Conservation (phyloP, 106 monocot genomes). For the Dendrobium huoshanense region DNA sequence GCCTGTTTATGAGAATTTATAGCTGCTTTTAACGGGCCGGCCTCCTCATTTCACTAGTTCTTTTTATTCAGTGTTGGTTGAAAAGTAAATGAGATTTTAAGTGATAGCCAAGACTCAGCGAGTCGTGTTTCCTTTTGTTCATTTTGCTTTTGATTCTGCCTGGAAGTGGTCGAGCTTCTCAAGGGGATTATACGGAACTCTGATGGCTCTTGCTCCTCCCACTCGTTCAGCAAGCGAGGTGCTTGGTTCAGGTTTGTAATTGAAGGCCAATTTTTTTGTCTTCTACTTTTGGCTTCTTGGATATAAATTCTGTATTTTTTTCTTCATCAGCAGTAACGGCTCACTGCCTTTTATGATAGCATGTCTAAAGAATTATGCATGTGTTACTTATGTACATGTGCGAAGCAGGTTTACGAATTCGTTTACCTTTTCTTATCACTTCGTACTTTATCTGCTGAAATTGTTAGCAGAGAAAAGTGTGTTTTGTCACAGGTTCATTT, state of each 20-base stretch:
- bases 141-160: neutral
- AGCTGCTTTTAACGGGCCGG: neutral
- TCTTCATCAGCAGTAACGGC: neutral
- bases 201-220: neutral
- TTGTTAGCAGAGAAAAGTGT: neutral
- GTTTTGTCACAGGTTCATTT: neutral
- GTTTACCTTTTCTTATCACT: neutral
- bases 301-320: neutral
- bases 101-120: neutral
- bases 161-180: neutral
- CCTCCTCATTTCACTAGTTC: neutral
- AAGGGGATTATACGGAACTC: neutral
- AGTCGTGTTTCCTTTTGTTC: neutral
- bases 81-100: neutral
- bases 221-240: neutral
- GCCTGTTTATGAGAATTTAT: neutral
- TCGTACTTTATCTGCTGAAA: neutral
- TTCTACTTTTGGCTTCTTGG: neutral
- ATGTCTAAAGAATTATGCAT: too few species aligned
- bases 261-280: neutral
- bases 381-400: too few species aligned
- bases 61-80: neutral
- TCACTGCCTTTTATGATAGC: too few species aligned
- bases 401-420: neutral
- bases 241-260: slow-evolving; percentile 4